These are phyloP conservation scores for Amphibolis antarctica DNA, from an alignment of 106 monocot species.

Conservation along the genomic window DNA sequence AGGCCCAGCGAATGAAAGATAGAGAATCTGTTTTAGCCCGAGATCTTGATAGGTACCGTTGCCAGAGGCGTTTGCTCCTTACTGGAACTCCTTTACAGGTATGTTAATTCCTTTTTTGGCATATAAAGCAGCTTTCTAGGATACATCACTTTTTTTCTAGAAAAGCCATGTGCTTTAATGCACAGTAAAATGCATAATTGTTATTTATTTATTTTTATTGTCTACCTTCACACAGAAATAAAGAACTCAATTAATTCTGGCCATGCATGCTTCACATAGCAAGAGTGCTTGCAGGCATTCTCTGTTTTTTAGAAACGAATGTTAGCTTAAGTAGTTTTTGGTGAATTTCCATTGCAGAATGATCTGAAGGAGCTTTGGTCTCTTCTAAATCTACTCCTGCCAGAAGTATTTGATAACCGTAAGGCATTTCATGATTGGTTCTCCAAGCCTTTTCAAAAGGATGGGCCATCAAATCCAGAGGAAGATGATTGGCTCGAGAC, in stretches of 20 bases:
- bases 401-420: conserved; percentile 94
- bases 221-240: too few relatives aligned
- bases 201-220: too few relatives aligned
- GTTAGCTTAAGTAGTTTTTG: not conserved
- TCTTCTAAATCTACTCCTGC: conserved; percentile 84
- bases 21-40: conserved; percentile 95
- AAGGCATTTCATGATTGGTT: conserved; percentile 99
- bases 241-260: not conserved
- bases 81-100: conserved; percentile 99
- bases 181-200: too few relatives aligned
- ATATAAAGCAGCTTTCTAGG: not conserved
- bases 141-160: too few relatives aligned
- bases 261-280: too few relatives aligned
- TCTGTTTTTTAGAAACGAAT: not conserved
- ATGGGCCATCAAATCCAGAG: conserved; percentile 47
- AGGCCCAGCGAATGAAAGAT: conserved; percentile 97
- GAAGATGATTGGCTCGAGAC: conserved; percentile 99
- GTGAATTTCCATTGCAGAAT: conserved; percentile 41
- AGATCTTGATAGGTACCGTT: conserved; percentile 90
- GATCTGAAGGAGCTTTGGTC: conserved; percentile 99
- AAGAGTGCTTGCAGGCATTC: not conserved
- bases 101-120: not conserved
- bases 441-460: conserved; percentile 94
- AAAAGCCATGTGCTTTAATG: too few relatives aligned
- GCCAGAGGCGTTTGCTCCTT: conserved; percentile 86